phyloP scores from a whole-genome alignment of 495 filamentous ascomycete species.

The Immersiella caudata region DNA sequence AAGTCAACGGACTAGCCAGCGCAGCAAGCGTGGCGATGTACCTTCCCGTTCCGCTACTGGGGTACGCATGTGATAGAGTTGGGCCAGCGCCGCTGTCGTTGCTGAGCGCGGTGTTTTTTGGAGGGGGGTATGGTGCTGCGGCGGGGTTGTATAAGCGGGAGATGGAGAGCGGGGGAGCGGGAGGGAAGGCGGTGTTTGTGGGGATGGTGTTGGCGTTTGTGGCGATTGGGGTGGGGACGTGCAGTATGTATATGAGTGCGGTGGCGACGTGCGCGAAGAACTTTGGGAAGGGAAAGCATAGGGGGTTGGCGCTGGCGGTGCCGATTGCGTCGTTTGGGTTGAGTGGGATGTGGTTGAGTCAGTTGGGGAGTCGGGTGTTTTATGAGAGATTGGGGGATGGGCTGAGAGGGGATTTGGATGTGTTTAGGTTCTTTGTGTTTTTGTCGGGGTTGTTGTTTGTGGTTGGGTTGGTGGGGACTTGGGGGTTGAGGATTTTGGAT shows the following conservation, averaged over 20 bases:
- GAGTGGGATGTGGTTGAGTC: slow-evolving; percentile 92
- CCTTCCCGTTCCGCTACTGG: slow-evolving; percentile 83
- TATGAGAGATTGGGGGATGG: slow-evolving; percentile 65
- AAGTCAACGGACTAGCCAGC: slow-evolving; percentile 86
- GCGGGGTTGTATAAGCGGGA: slow-evolving; percentile 74
- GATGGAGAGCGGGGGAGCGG: slow-evolving; percentile 37
- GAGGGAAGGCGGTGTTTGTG: slow-evolving; percentile 58
- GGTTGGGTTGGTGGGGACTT: slow-evolving; percentile 73
- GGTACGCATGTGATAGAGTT: slow-evolving; percentile 85
- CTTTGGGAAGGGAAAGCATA: slow-evolving; percentile 84
- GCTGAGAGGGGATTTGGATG: slow-evolving; percentile 75
- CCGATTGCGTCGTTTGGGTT: slow-evolving; percentile 93
- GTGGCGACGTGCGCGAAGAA: slow-evolving; percentile 97
- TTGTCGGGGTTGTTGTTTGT: slow-evolving; percentile 66
- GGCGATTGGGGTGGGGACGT: slow-evolving; percentile 77
- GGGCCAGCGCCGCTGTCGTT: slow-evolving; percentile 75
- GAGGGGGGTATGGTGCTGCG: slow-evolving; percentile 79
- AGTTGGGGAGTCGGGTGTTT: slow-evolving; percentile 78
- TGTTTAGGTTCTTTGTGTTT: slow-evolving; percentile 84
- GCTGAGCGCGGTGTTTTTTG: slow-evolving; percentile 72
- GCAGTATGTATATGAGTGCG: slow-evolving; percentile 80
- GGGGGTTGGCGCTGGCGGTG: slow-evolving; percentile 83
- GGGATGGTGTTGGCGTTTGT: slow-evolving; percentile 86
- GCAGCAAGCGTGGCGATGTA: slow-evolving; percentile 86
- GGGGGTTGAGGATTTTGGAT: slow-evolving; percentile 67